These are phyloP conservation scores for Leccinum fallax DNA, from an alignment of 1,284 basidiomycete genomes.

Conservation along the genomic window DNA sequence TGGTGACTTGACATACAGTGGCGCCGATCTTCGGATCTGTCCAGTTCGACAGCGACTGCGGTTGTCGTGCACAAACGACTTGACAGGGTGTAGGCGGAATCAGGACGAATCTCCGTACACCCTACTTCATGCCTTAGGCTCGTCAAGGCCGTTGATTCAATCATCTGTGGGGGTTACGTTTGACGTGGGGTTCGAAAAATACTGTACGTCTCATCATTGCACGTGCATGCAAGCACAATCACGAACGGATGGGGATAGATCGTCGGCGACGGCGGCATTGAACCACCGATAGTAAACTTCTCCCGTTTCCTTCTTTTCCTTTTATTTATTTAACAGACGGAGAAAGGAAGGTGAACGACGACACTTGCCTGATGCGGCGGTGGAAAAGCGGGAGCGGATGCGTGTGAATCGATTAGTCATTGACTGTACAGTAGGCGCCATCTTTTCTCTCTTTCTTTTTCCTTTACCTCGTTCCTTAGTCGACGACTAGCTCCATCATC, in stretches of 20 bases:
- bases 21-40: not conserved
- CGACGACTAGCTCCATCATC: no score
- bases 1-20: not conserved
- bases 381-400: not conserved
- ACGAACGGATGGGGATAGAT: not conserved
- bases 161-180: constrained; percentile 12
- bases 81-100: not conserved
- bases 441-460: not conserved
- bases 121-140: not conserved
- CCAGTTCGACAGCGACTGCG: not conserved
- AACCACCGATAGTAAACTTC: not conserved
- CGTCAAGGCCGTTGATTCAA: not conserved
- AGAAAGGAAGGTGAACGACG: constrained; percentile 18
- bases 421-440: constrained; percentile 16
- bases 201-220: not conserved
- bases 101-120: not conserved
- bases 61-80: not conserved
- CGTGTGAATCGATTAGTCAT: constrained; percentile 28
- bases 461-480: not conserved
- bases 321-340: not conserved
- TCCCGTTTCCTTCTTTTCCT: not conserved
- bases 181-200: not conserved
- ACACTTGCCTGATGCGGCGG: constrained; percentile 20
- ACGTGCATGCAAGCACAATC: not conserved
- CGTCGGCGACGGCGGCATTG: not conserved